Conservation (phyloP, 129 eudicot genomes). For the Escallonia herrerae region DNA sequence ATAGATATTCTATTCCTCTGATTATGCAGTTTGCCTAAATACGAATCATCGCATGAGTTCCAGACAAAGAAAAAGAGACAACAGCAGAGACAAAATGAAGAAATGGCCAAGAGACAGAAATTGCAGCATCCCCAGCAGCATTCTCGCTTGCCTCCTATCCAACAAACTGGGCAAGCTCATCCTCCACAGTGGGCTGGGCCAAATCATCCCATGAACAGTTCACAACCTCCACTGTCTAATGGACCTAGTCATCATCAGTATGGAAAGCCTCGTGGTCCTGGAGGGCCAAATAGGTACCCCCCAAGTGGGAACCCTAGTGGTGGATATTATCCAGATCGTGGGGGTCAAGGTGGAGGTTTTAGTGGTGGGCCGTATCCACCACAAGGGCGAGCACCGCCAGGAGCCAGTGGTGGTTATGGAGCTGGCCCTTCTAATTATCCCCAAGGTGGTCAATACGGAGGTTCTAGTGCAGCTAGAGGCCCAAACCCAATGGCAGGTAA, state of each 20-base stretch:
- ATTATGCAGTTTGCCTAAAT: conserved; percentile 65
- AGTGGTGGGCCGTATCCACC: conserved; percentile 51
- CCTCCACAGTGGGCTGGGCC: conserved; percentile 51
- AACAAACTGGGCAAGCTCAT: conserved; percentile 57
- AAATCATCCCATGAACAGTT: conserved; percentile 34
- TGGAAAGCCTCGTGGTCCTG: conserved; percentile 56
- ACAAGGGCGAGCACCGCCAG: conserved; percentile 58
- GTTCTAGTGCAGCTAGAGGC: conserved; percentile 49
- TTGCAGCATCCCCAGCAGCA: conserved; percentile 75
- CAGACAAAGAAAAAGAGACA: conserved; percentile 88
- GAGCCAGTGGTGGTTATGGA: conserved; percentile 48
- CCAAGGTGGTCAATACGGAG: conserved; percentile 55
- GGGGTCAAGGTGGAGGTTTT: conserved; percentile 60
- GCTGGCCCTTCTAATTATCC: conserved; percentile 51
- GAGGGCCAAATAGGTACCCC: conserved; percentile 59
- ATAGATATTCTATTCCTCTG: not conserved
- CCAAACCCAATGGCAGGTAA: conserved; percentile 46
- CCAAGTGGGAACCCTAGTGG: conserved; percentile 57
- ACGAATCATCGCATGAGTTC: conserved; percentile 91
- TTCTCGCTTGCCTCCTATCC: conserved; percentile 69
- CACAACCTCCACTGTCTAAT: conserved; percentile 40
- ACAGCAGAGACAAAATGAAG: conserved; percentile 84
- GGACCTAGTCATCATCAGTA: conserved; percentile 65
- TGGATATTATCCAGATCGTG: conserved; percentile 73
- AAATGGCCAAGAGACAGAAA: conserved; percentile 69